Conservation (phyloP, 2,329 filamentous ascomycete genomes). For the Botrytis elliptica region DNA sequence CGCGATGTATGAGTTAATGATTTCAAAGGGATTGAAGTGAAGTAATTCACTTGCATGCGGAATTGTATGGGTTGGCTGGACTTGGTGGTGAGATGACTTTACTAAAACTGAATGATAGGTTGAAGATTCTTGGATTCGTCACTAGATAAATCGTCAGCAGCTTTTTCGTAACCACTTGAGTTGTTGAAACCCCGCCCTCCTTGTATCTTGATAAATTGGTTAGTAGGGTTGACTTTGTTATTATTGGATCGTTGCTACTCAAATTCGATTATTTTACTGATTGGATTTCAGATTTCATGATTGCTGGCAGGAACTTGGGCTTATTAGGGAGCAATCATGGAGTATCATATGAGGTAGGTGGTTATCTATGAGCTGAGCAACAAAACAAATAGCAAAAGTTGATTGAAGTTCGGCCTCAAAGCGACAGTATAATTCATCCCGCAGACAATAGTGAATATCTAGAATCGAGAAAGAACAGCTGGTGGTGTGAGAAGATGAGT, state of each 20-base stretch:
- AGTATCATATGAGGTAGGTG: background rate
- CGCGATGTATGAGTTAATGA: background rate
- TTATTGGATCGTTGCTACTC: background rate
- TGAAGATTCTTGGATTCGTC: background rate
- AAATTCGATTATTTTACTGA: background rate
- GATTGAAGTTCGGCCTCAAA: background rate
- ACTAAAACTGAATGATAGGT: background rate
- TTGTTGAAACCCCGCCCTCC: background rate
- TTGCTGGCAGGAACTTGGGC: background rate
- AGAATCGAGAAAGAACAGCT: background rate
- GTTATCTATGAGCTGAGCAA: background rate
- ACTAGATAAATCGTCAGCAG: background rate
- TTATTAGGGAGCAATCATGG: background rate
- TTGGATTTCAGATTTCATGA: fast-evolving
- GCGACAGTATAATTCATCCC: background rate
- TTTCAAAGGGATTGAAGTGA: background rate
- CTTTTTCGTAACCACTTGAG: background rate
- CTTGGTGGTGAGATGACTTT: background rate
- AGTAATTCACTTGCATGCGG: background rate
- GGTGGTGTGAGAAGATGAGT: background rate
- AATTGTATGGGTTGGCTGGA: background rate
- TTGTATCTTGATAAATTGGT: background rate
- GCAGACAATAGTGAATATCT: background rate
- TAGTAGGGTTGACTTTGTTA: background rate
- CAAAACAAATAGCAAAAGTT: too few relatives aligned